Evolutionary conservation across 345 rosid species (phyloP).

Genomic region (Turritis glabra): DNA sequence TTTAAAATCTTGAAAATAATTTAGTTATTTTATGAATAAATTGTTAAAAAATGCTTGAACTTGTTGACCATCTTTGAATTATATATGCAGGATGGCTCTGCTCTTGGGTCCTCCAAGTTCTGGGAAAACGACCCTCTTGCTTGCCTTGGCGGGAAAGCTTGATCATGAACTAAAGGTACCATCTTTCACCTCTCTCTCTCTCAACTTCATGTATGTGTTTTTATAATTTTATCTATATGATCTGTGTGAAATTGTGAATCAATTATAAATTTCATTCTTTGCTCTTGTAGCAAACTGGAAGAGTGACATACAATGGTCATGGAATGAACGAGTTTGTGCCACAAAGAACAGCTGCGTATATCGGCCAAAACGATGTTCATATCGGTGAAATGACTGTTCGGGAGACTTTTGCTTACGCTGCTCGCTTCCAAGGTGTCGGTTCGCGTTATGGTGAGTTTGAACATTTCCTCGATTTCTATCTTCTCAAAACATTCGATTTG

Average conservation of each 20-base stretch:
- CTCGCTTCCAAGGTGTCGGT: conserved; percentile 88
- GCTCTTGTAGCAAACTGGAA: conserved; percentile 45
- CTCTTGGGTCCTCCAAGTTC: conserved; percentile 90
- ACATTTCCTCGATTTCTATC: not conserved
- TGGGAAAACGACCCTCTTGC: conserved; percentile 76
- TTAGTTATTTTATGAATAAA: not conserved
- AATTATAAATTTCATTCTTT: not conserved
- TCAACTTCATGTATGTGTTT: not conserved
- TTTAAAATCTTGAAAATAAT: not conserved
- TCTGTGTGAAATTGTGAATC: not conserved
- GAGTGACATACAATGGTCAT: conserved; percentile 66
- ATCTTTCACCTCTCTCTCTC: not conserved
- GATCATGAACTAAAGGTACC: conserved; percentile 56
- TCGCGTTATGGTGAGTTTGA: conserved; percentile 55
- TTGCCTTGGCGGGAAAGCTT: conserved; percentile 83
- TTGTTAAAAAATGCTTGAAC: not conserved
- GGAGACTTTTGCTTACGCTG: conserved; percentile 80
- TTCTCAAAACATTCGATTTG: not conserved
- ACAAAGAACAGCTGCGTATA: conserved; percentile 70
- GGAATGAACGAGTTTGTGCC: conserved; percentile 66
- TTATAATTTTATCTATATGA: not conserved
- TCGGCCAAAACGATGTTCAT: conserved; percentile 73
- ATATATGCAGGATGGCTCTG: conserved; percentile 63
- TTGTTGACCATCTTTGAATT: conserved; percentile 10
- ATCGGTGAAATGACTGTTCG: conserved; percentile 75